Evolutionary conservation across 495 filamentous ascomycete species (phyloP), one percentile per base, ranked within the genome.

Genomic region (Penicillium dipodomyicola): DNA sequence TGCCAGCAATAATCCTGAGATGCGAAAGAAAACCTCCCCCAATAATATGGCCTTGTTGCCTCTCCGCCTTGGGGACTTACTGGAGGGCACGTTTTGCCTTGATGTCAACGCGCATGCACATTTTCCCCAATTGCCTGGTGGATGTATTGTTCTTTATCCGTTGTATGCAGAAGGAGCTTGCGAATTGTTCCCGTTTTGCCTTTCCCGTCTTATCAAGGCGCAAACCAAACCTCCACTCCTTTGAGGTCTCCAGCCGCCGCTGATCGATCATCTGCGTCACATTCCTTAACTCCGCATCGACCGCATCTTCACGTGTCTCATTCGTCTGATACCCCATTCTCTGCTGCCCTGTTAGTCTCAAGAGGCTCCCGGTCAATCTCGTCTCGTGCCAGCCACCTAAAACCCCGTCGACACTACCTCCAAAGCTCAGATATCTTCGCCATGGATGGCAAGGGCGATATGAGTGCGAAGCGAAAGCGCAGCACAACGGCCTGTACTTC

Each of bases 381-480:
- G 2, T 49, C 22, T 5, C 35, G 49, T 14, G 23, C 35, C 6
- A 56, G 19, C 22, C 25, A 4, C 41, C 50, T 47, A 32, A 55
- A 11, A 33, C 25, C 25, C 14, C 45, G 47, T 32, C 55, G 49
- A 43, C 19, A 27, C 19, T 22, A 47, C 27, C 11, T 27, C n/a
- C 39, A 17, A 0, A 35, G 42, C 49, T 49, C 37, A 11, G 52
- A 49, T 35, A 49, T 51, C 23, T 50, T 60, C 35, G 73, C 56
- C 47, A 85, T 85, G 82, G 79, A 82, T 63, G 65, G 69, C 49
- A 79, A 77, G 61, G 78, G 78, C 17, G 76, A 84, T 45, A 59
- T 71, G 48, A 70, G 78, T 52, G 68, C 75, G 27, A 88, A 88
- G 68, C 82, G 85, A 59, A 88, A 87, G 71, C 81, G 81, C 63